A percentile compares a stretch with the other conserved stretches of the same genome.
Conservation (phyloP, 2,329 filamentous ascomycete species). For the Pseudomassariella vexata region DNA sequence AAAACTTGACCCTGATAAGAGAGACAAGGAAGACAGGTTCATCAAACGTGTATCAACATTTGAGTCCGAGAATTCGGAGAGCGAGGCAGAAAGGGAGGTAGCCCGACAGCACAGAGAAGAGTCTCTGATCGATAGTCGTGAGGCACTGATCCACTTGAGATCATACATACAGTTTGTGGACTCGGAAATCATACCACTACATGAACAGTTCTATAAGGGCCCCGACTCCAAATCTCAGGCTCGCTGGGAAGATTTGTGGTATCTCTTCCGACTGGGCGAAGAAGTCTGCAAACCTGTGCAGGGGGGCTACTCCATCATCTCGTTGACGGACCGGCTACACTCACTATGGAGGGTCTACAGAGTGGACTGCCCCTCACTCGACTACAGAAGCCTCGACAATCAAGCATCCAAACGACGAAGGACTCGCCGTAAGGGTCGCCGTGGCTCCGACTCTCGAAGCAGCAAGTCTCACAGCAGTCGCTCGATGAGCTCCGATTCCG, state of each 20-base stretch:
- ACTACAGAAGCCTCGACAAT: no score
- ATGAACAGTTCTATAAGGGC: constrained; percentile 16
- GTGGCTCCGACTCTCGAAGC: no score
- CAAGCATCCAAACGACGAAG: no score
- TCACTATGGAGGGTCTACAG: constrained; percentile 33
- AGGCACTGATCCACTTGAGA: constrained; percentile 33
- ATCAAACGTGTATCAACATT: constrained; percentile 27
- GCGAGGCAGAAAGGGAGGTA: constrained; percentile 26
- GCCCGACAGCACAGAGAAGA: no score
- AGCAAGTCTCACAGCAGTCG: no score
- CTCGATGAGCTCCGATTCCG: no score
- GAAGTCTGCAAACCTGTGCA: constrained; percentile 32
- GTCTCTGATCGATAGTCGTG: constrained; percentile 33
- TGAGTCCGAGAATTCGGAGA: constrained; percentile 29
- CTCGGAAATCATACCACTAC: constrained; percentile 31
- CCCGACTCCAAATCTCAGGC: constrained; percentile 21
- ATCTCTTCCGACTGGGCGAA: constrained; percentile 33
- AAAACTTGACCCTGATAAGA: constrained; percentile 21
- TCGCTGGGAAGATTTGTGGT: constrained; percentile 36
- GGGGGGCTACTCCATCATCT: constrained; percentile 24
- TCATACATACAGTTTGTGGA: constrained; percentile 39
- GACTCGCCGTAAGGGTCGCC: no score
- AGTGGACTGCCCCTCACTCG: constrained; percentile 22
- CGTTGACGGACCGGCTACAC: constrained; percentile 29
- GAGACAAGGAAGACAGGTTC: constrained; percentile 22